Conservation (phyloP, 169 alveolate genomes). For the Babesia ovata region DNA sequence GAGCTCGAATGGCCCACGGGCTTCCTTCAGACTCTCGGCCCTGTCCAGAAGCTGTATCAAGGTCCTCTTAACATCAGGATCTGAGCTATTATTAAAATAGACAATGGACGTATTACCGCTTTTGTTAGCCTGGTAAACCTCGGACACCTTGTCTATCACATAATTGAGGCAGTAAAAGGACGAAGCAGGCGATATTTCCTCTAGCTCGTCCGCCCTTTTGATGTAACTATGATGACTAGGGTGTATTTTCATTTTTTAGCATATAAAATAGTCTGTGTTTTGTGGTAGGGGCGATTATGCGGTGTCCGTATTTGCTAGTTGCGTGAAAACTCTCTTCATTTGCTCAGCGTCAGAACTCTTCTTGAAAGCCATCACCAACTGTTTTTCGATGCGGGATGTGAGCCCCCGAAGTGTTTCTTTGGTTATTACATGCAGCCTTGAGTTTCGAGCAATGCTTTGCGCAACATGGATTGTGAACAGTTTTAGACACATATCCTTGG, state of each 20-base stretch:
- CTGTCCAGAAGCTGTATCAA: slow-evolving; percentile 6
- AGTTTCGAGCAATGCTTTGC: slow-evolving; percentile 16
- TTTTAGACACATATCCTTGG: slow-evolving; percentile 57
- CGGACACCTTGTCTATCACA: slow-evolving; percentile 5
- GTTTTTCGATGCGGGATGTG: slow-evolving; percentile 33
- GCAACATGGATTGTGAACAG: slow-evolving; percentile 56
- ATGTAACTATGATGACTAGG: neutral
- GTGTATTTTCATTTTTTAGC: neutral
- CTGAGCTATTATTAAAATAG: neutral
- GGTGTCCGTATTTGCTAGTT: neutral
- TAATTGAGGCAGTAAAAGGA: slow-evolving; percentile 8
- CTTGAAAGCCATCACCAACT: slow-evolving; percentile 44
- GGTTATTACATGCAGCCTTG: slow-evolving; percentile 14
- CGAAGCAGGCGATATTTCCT: slow-evolving; percentile 5
- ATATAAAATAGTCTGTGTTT: neutral
- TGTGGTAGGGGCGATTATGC: neutral
- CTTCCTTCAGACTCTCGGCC: slow-evolving; percentile 15
- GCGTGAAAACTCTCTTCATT: slow-evolving; percentile 31
- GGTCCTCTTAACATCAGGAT: neutral
- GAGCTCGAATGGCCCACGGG: slow-evolving; percentile 2
- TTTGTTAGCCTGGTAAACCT: neutral
- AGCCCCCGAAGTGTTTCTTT: slow-evolving; percentile 5
- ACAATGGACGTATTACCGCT: neutral
- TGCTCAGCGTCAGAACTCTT: slow-evolving; percentile 45
- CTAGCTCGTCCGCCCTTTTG: slow-evolving; percentile 12